phyloP scores from a whole-genome alignment of 805 yeast genomes.

The Candida maltosa region DNA sequence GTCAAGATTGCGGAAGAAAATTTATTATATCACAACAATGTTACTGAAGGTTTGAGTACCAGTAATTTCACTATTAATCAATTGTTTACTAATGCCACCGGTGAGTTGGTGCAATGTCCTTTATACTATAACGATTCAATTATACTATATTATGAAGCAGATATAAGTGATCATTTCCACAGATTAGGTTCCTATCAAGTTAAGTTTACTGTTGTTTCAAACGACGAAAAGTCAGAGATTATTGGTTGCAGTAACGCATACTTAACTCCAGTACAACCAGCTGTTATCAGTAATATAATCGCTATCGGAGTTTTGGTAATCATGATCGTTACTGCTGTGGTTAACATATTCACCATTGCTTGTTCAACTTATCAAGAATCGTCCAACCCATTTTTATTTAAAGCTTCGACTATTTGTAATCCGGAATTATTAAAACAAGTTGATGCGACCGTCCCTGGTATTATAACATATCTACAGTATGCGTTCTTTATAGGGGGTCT shows the following conservation, averaged over 20 bases:
- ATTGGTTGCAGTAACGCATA: constrained; percentile 48
- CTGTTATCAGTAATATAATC: constrained; percentile 29
- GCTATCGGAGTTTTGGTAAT: constrained; percentile 36
- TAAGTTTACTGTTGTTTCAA: constrained; percentile 38
- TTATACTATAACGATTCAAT: constrained; percentile 35
- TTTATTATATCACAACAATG: not conserved
- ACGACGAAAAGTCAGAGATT: constrained; percentile 28
- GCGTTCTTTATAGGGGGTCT: constrained; percentile 56
- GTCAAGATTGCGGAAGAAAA: too few relatives aligned
- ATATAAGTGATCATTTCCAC: constrained; percentile 34
- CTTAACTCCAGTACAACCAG: constrained; percentile 45
- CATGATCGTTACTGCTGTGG: constrained; percentile 36
- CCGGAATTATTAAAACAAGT: constrained; percentile 52
- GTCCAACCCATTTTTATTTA: constrained; percentile 45
- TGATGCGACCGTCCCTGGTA: constrained; percentile 50
- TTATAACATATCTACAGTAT: constrained; percentile 55
- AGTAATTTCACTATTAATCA: constrained; percentile 1
- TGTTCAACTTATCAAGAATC: constrained; percentile 59
- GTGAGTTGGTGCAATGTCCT: constrained; percentile 29
- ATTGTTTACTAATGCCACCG: constrained; percentile 21
- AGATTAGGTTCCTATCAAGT: constrained; percentile 46
- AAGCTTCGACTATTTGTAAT: constrained; percentile 59
- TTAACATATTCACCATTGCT: constrained; percentile 41
- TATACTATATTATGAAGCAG: constrained; percentile 35
- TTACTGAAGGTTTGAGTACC: too few relatives aligned